A percentile compares a stretch with the other conserved stretches of the same genome.
Conservation (phyloP, 1,284 basidiomycete genomes). For the Phellopilus nigrolimitatus region DNA sequence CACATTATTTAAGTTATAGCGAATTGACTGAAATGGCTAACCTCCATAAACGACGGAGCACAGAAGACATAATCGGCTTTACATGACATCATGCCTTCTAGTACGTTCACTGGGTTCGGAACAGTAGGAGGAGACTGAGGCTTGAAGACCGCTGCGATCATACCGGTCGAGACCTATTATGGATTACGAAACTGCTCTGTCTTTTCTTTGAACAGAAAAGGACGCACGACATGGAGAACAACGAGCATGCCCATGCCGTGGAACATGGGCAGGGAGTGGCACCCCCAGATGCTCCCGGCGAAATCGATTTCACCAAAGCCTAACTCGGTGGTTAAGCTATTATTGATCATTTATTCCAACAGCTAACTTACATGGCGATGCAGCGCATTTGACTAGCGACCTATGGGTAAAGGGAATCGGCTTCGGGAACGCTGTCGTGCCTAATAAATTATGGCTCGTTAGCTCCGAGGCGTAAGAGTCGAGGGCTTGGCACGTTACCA, state of each 20-base stretch:
- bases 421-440: conserved; percentile 20
- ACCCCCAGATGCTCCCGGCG: conserved; percentile 7
- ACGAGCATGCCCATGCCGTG: conserved; percentile 18
- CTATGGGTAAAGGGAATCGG: conserved; percentile 14
- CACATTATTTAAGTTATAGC: neutral
- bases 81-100: conserved; percentile 2
- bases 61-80: conserved; percentile 8
- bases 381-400: neutral
- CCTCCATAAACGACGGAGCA: conserved; percentile 18
- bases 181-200: neutral
- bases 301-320: conserved; percentile 14
- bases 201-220: neutral
- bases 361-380: conserved; percentile 13
- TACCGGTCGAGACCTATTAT: neutral
- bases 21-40: neutral
- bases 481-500: conserved; percentile 1
- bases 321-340: too few species aligned
- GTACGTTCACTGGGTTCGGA: conserved; percentile 19
- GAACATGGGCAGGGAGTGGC: conserved; percentile 19
- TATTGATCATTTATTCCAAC: too few species aligned
- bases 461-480: neutral
- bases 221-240: neutral
- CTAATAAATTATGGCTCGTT: neutral
- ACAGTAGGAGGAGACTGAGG: conserved; percentile 13
- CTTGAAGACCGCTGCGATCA: conserved; percentile 13